Percentiles rank a stretch among this genome's conserved stretches.
Evolutionary conservation across 768 basidiomycete genomes (phyloP).

Genomic region (Lenzites betulinus): DNA sequence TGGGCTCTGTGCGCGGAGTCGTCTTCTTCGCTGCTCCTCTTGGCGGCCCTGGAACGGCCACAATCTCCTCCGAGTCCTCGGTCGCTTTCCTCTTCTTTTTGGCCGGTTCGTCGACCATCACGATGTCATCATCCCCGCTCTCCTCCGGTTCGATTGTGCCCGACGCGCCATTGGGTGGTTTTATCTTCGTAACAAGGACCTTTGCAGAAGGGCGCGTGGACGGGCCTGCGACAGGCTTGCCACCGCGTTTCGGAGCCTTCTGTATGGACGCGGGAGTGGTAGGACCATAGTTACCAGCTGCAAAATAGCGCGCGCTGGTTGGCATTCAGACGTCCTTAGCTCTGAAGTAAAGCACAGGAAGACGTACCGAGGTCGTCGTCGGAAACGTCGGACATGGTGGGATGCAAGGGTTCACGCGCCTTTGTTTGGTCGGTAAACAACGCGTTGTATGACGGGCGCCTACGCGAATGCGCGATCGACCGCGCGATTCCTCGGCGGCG

Average conservation of each 20-base stretch:
- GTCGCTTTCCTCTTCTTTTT: constrained; percentile 14
- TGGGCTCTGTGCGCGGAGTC: constrained; percentile 2
- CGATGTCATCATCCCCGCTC: constrained; percentile 21
- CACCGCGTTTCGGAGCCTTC: constrained; percentile 25
- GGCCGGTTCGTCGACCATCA: constrained; percentile 16
- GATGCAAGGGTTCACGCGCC: constrained; percentile 10
- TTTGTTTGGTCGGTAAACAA: constrained; percentile 19
- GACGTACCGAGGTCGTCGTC: constrained; percentile 30
- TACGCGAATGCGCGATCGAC: constrained; percentile 13
- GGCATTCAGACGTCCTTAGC: constrained; percentile 20
- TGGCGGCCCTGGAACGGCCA: constrained; percentile 2
- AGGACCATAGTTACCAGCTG: constrained; percentile 31
- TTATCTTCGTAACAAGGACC: constrained; percentile 15
- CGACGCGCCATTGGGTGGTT: constrained; percentile 6
- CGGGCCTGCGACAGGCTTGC: constrained; percentile 27
- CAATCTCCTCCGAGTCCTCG: constrained; percentile 13
- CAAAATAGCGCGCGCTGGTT: not conserved
- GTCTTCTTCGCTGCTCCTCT: constrained; percentile 17
- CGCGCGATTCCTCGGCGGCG: too few species aligned
- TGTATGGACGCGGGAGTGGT: constrained; percentile 33
- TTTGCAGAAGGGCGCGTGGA: constrained; percentile 25
- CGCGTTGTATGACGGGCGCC: constrained; percentile 8
- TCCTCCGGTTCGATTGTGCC: constrained; percentile 21
- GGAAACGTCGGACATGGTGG: constrained; percentile 27
- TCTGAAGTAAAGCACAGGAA: not conserved